phyloP scores from a whole-genome alignment of 169 alveolate genomes.

The Plasmodium fragile region DNA sequence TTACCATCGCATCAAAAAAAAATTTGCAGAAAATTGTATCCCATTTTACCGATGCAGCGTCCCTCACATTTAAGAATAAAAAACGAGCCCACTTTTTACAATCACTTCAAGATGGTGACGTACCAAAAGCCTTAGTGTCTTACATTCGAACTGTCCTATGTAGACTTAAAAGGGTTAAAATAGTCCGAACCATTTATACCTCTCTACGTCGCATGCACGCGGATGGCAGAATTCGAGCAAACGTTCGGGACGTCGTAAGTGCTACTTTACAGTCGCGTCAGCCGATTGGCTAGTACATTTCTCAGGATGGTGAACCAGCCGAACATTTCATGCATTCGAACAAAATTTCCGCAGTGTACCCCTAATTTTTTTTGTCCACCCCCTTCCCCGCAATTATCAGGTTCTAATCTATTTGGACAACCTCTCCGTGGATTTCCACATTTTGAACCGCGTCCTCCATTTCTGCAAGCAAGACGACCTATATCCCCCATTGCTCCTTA shows the following conservation, averaged over 20 bases:
- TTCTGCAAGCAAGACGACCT: background rate
- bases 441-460: conserved; percentile 15
- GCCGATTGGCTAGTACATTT: background rate
- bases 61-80: conserved; percentile 34
- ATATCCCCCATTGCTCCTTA: conserved; percentile 1
- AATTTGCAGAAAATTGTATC: conserved; percentile 17
- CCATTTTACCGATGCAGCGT: conserved; percentile 24
- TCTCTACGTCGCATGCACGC: conserved; percentile 33
- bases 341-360: background rate
- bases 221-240: background rate
- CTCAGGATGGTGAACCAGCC: background rate
- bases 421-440: conserved; percentile 49
- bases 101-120: background rate
- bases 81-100: conserved; percentile 23
- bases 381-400: conserved; percentile 5
- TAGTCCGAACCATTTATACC: conserved; percentile 24
- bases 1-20: background rate
- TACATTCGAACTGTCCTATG: conserved; percentile 32
- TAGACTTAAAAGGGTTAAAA: conserved; percentile 39
- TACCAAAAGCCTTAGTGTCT: conserved; percentile 8
- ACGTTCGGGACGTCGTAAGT: conserved; percentile 19
- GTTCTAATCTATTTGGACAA: conserved; percentile 27
- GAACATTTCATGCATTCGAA: background rate
- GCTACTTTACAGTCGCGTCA: background rate
- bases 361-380: background rate